These are phyloP conservation scores for Eruca vesicaria DNA, from an alignment of 441 rosid species.

Conservation along the genomic window DNA sequence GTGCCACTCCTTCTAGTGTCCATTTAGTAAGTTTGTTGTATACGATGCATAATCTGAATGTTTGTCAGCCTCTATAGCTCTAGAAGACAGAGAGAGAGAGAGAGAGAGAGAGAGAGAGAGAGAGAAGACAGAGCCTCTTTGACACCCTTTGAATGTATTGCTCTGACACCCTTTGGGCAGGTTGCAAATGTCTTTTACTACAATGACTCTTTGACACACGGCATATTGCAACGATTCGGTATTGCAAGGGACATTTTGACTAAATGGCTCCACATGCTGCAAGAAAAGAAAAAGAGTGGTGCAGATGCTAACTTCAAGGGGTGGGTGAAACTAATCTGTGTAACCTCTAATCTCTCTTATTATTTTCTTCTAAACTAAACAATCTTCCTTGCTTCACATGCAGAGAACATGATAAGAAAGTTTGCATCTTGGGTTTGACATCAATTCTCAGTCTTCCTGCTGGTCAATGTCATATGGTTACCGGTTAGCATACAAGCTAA, in stretches of 20 bases:
- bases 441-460: slow-evolving; percentile 81
- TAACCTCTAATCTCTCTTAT: neutral
- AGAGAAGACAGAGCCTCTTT: too few species aligned
- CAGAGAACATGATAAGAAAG: slow-evolving; percentile 96
- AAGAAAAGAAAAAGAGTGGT: slow-evolving; percentile 89
- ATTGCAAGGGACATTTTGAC: slow-evolving; percentile 67
- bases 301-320: slow-evolving; percentile 77
- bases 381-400: slow-evolving; percentile 21
- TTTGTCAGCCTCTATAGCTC: too few species aligned
- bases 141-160: slow-evolving; percentile 18
- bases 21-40: too few species aligned
- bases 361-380: neutral
- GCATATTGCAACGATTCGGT: slow-evolving; percentile 75
- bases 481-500: neutral
- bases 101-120: too few species aligned
- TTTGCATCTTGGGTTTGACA: slow-evolving; percentile 94
- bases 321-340: slow-evolving; percentile 38
- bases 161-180: slow-evolving; percentile 40
- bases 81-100: too few species aligned
- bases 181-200: slow-evolving; percentile 95
- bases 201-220: slow-evolving; percentile 69
- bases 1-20: too few species aligned
- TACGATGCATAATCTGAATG: too few species aligned
- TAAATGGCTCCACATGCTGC: slow-evolving; percentile 94
- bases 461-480: slow-evolving; percentile 40